Evolutionary conservation across 2,329 filamentous ascomycete species (phyloP), one percentile per base, ranked within the genome.

Genomic region (Cordyceps farinosa): DNA sequence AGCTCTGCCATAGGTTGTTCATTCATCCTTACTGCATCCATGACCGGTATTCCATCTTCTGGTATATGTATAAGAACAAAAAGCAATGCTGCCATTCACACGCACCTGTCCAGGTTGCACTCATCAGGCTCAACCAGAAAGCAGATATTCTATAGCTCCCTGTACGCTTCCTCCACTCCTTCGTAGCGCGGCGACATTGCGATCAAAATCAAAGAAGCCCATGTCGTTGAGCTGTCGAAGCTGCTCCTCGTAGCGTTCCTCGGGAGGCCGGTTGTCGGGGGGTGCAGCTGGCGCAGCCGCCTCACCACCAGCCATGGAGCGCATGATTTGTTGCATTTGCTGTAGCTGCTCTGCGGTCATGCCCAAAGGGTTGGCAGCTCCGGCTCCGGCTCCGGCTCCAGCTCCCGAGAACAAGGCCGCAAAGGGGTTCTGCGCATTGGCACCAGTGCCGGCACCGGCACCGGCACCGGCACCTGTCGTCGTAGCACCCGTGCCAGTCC

Each of bases 181-280:
- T 75, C 94, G 84, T 71, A 99, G 79, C 5, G 95, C 95, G 62
- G 90, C 87, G 38, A 99, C 87, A 70, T 99, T 99, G 69, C 90
- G 82, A 59, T 99, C 94, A 72, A 98, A 99, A 73, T 99, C 93
- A 74, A 87, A 97, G 78, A 99, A 99, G 3, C 95, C 95, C 95
- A 99, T 99, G 68, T 98, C 95, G 75, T 99, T 99, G 66, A 99
- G 79, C 78, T 98, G 92, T 65, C 92, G 84, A 56, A 99, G 81
- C 77, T 99, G 94, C 38, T 91, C 88, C 3, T 90, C 92, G 70
- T 97, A 99, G 64, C 91, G 83, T 77, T 98, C 95, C 80, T 99
- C 95, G 0, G 95, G 94, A 5, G 95, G 93, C 66, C 94, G 85
- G 71, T 84, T 96, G 77, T 99, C 95, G 3, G 84, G 77, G 5